These are phyloP conservation scores for Mucor racemosus DNA, from an alignment of 371 early-diverging fungal genomes.

Conservation along the genomic window DNA sequence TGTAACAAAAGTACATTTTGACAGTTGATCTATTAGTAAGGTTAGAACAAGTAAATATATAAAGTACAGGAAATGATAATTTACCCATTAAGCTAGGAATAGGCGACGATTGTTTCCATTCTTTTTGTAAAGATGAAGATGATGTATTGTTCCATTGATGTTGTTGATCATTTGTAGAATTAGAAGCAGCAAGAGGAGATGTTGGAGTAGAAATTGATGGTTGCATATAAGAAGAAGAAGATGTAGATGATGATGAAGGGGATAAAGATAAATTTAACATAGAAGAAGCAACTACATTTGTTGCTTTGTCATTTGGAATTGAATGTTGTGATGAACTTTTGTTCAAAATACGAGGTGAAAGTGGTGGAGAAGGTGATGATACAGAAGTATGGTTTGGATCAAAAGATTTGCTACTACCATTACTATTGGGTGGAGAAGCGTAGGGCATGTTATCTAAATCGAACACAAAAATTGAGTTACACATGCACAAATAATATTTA, in stretches of 20 bases:
- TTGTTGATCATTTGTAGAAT: neutral
- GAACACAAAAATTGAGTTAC: neutral
- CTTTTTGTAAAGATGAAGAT: too few relatives aligned
- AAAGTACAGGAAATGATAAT: too few relatives aligned
- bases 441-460: slow-evolving; percentile 5
- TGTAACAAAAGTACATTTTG: slow-evolving; percentile 34
- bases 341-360: slow-evolving; percentile 19
- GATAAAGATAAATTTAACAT: slow-evolving; percentile 30
- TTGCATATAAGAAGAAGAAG: slow-evolving; percentile 23
- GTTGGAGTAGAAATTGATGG: slow-evolving; percentile 29
- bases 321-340: slow-evolving; percentile 10
- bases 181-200: slow-evolving; percentile 19
- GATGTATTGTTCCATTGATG: too few relatives aligned
- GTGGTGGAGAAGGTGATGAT: slow-evolving; percentile 23
- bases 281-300: slow-evolving; percentile 15
- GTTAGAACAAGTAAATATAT: neutral
- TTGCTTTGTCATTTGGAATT: too few relatives aligned
- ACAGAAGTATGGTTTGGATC: neutral
- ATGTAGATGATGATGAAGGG: slow-evolving; percentile 31
- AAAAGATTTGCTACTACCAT: slow-evolving; percentile 12
- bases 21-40: slow-evolving; percentile 33
- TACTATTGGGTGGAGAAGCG: slow-evolving; percentile 17
- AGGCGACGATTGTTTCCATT: slow-evolving; percentile 26
- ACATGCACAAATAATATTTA: slow-evolving; percentile 1
- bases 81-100: slow-evolving; percentile 39